Evolutionary conservation across 495 filamentous ascomycete genomes (phyloP).

Genomic region (Penicillium cataractarum): DNA sequence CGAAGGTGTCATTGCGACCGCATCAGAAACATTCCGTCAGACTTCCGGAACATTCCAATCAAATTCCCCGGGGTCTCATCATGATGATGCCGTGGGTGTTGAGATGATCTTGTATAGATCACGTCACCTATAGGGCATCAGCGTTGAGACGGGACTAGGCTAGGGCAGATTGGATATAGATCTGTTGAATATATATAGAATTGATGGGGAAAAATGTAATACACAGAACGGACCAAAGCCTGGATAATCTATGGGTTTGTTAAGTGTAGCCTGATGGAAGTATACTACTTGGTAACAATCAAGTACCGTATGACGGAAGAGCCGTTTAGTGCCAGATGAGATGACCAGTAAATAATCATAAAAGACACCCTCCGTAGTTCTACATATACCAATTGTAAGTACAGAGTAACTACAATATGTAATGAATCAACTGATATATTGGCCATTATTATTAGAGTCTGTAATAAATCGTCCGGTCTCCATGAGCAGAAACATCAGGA

Average conservation of each 20-base stretch:
- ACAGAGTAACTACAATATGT: too few relatives aligned
- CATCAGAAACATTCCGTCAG: not conserved
- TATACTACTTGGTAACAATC: not conserved
- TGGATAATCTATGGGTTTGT: too few relatives aligned
- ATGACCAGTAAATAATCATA: too few relatives aligned
- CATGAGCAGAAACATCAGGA: constrained; percentile 11
- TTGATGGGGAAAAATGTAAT: not conserved
- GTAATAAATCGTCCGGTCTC: not conserved
- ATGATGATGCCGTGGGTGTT: constrained; percentile 22
- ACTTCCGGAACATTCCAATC: constrained; percentile 5
- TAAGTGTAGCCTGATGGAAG: not conserved
- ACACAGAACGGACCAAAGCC: too few relatives aligned
- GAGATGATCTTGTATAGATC: constrained; percentile 13
- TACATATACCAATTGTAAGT: too few relatives aligned
- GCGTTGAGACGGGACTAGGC: not conserved
- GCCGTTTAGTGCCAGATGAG: too few relatives aligned
- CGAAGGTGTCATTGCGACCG: not conserved
- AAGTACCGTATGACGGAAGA: too few relatives aligned
- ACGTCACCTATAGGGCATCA: constrained; percentile 8
- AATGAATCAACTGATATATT: too few relatives aligned
- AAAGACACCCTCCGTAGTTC: too few relatives aligned
- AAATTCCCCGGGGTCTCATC: constrained; percentile 10
- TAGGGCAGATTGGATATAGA: not conserved
- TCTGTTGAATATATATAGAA: not conserved
- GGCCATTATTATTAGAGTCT: too few relatives aligned